These are phyloP conservation scores for Kwoniella heveanensis DNA, from an alignment of 768 basidiomycete genomes.

Conservation along the genomic window DNA sequence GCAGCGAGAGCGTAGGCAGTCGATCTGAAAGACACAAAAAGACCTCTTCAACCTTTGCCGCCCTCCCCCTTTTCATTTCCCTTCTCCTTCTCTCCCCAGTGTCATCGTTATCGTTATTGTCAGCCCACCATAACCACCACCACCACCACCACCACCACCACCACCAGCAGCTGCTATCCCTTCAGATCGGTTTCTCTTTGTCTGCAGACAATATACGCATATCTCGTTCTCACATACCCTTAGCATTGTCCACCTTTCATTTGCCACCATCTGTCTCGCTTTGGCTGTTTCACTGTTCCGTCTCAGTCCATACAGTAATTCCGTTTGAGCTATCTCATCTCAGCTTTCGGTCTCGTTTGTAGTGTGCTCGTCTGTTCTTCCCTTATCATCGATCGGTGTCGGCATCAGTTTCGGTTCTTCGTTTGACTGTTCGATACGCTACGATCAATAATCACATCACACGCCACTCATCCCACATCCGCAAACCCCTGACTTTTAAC, in stretches of 20 bases:
- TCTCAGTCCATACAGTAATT: too few species aligned
- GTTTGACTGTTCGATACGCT: neutral
- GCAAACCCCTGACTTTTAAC: neutral
- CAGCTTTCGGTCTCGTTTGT: too few species aligned
- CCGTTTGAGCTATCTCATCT: too few species aligned
- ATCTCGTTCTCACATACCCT: neutral
- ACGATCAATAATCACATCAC: slow-evolving; percentile 1
- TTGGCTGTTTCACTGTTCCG: too few species aligned
- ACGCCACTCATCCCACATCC: neutral
- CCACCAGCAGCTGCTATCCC: neutral
- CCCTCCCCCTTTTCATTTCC: slow-evolving; percentile 1
- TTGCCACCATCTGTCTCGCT: neutral
- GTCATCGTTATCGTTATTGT: neutral
- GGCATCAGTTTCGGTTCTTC: neutral
- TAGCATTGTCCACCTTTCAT: neutral
- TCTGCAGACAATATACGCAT: neutral
- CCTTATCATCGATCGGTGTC: neutral
- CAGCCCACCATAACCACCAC: neutral
- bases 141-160: slow-evolving; percentile 1
- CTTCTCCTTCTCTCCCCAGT: slow-evolving; percentile 1
- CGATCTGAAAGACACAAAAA: neutral
- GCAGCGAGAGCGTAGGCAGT: too few species aligned
- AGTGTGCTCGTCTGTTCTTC: neutral
- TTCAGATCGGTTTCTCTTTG: neutral
- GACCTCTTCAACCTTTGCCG: neutral